Base-by-base conservation (phyloP, 257 asterid species). In the Solanum appendiculatum region DNA sequence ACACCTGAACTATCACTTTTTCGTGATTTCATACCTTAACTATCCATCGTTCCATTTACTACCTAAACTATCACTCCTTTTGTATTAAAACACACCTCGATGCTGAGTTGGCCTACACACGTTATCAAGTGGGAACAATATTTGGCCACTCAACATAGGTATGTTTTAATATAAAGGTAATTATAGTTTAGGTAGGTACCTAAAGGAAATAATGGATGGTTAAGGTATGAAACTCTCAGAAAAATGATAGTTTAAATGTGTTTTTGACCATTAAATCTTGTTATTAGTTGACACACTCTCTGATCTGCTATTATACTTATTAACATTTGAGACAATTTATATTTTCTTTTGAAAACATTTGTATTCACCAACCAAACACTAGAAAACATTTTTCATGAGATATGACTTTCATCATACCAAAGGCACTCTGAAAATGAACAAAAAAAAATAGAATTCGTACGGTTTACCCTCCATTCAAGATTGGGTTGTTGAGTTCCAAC, bases 381-480 rank as follows among this genome's bases (percentile, higher is more conserved):
- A 39, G 40, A 64, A 60, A 54, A 80, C 9, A 9, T 60, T 78
- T 46, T 51, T 56, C 69, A 29, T 25, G 21, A 51, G 5, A 36
- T 33, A 34, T 37, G 46, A 34, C 48, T 48, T 60, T 66, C 51
- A 20, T 56, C 31, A 0, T 7, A 31, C 51, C 36, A 63, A 51
- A 60, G 23, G 56, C 0, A 13, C 0, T 21, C 34, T 0, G 18
- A 34, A 58, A 33, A 2, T 6, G 34, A 8, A 11, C 4, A 63
- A 39, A 37, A 68, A 81, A 16, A 33, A 33, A 18, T 36, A 63
- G 25, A 60, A 78, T 42, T 27, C 5, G 39, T 18, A 66, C 27
- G 14, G 42, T 54, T n/a, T 91, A 93, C 95, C 95, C 95, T 89
- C 95, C 95, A 89, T 89, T 87, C 25, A 91, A 87, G 75, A 1